phyloP scores from a whole-genome alignment of 225 moss, liverwort and hornwort genomes.

The Marchantia paleacea region DNA sequence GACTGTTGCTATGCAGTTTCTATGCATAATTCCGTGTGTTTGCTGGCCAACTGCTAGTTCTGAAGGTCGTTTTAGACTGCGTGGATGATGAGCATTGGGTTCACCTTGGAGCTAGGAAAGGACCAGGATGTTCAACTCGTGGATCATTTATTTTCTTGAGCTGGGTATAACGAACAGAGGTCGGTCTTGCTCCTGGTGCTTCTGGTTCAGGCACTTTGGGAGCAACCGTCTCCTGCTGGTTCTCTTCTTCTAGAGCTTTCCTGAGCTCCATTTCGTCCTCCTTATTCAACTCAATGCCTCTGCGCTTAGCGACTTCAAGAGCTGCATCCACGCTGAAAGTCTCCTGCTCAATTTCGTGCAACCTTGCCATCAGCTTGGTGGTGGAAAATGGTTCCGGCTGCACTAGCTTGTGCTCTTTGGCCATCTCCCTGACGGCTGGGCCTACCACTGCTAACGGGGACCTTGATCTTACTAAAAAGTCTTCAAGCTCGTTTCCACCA shows the following conservation, averaged over 20 bases:
- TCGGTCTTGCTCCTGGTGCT: background rate
- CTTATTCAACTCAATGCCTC: constrained; percentile 30
- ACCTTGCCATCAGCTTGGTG: constrained; percentile 28
- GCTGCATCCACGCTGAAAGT: constrained; percentile 31
- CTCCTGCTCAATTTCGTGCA: constrained; percentile 36
- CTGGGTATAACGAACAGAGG: constrained; percentile 26
- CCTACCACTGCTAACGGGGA: background rate
- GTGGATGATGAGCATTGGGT: no score
- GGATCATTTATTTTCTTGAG: constrained; percentile 35
- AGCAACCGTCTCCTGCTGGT: background rate
- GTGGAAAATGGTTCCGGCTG: constrained; percentile 32
- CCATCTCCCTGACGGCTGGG: background rate
- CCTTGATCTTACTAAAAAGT: constrained; percentile 2
- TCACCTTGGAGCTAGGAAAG: constrained; percentile 30
- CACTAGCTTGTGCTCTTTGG: constrained; percentile 1
- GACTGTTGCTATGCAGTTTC: no score
- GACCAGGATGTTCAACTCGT: constrained; percentile 9
- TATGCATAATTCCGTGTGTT: no score
- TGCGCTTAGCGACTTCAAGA: constrained; percentile 28
- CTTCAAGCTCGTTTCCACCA: constrained; percentile 15
- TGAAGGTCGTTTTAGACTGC: no score
- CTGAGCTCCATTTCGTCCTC: constrained; percentile 23
- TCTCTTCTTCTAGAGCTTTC: constrained; percentile 24
- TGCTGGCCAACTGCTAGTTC: no score
- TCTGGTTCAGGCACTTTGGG: no score